phyloP scores from a whole-genome alignment of 169 alveolate genomes.

The Besnoitia besnoiti region DNA sequence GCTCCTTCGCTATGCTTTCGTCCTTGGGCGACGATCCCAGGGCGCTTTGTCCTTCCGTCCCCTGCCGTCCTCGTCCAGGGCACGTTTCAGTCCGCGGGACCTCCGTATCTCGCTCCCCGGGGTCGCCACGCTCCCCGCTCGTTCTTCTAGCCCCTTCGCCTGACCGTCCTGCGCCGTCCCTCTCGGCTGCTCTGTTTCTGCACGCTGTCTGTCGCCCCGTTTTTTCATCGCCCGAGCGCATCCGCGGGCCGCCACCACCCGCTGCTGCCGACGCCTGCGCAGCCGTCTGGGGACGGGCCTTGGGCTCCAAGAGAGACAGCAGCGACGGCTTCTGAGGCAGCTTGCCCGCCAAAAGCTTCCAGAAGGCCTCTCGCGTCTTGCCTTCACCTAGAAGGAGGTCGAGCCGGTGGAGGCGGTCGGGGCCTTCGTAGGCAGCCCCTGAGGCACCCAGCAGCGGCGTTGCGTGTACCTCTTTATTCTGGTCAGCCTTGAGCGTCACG shows the following conservation, averaged over 20 bases:
- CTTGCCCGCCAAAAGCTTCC: neutral
- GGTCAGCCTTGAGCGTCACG: neutral
- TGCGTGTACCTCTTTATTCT: neutral
- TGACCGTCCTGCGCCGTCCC: neutral
- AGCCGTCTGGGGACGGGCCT: neutral
- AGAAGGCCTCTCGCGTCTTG: neutral
- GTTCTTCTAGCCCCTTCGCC: neutral
- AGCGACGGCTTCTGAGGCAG: slow-evolving; percentile 17
- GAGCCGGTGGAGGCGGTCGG: slow-evolving; percentile 33
- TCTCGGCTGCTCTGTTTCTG: neutral
- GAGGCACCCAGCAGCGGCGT: slow-evolving; percentile 16
- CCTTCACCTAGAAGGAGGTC: neutral
- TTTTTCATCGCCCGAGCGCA: neutral
- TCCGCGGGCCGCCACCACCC: neutral
- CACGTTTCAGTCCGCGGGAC: too few species aligned
- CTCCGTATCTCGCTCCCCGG: too few species aligned
- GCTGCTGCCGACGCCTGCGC: neutral
- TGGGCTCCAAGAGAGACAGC: neutral
- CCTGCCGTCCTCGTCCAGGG: too few species aligned
- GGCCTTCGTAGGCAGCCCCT: neutral
- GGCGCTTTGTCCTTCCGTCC: too few species aligned
- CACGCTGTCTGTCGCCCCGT: neutral
- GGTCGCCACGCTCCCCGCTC: too few species aligned
- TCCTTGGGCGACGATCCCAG: too few species aligned
- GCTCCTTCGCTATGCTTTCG: neutral